phyloP scores from a whole-genome alignment of 306 rosid genomes.

The Rubus idaeus region DNA sequence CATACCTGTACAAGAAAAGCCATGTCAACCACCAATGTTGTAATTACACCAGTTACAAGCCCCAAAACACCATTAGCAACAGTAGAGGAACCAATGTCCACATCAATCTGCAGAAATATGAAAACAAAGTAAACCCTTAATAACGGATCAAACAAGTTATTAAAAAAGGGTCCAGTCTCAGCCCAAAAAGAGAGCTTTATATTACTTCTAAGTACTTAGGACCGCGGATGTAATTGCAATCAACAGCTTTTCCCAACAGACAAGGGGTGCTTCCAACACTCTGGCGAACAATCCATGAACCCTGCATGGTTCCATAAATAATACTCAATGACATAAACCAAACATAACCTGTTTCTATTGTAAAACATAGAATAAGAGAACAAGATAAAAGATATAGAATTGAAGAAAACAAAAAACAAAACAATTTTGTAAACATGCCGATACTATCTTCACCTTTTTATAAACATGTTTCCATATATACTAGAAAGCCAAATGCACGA shows the following conservation, averaged over 20 bases:
- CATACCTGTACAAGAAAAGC: constrained; percentile 98
- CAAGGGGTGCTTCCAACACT: constrained; percentile 99
- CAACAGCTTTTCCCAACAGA: constrained; percentile 97
- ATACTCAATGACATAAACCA: constrained; percentile 18
- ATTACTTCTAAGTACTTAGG: constrained; percentile 88
- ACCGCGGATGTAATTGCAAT: constrained; percentile 91
- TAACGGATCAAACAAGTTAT: background rate
- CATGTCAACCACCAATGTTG: constrained; percentile 97
- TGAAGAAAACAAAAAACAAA: no score
- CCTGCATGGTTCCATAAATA: constrained; percentile 57
- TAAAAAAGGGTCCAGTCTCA: background rate
- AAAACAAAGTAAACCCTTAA: constrained; percentile 9
- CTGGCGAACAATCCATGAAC: constrained; percentile 99
- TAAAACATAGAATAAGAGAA: constrained; percentile 4
- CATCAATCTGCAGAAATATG: constrained; percentile 73
- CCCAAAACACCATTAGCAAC: constrained; percentile 99
- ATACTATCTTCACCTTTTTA: no score
- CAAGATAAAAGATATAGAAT: background rate
- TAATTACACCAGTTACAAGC: constrained; percentile 90
- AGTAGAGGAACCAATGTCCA: constrained; percentile 97
- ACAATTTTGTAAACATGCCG: no score
- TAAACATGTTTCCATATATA: background rate
- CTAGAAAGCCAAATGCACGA: background rate
- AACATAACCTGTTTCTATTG: background rate
- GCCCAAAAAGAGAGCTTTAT: background rate